These are phyloP conservation scores for Candolleomyces efflorescens DNA, from an alignment of 768 basidiomycete species.

Conservation along the genomic window DNA sequence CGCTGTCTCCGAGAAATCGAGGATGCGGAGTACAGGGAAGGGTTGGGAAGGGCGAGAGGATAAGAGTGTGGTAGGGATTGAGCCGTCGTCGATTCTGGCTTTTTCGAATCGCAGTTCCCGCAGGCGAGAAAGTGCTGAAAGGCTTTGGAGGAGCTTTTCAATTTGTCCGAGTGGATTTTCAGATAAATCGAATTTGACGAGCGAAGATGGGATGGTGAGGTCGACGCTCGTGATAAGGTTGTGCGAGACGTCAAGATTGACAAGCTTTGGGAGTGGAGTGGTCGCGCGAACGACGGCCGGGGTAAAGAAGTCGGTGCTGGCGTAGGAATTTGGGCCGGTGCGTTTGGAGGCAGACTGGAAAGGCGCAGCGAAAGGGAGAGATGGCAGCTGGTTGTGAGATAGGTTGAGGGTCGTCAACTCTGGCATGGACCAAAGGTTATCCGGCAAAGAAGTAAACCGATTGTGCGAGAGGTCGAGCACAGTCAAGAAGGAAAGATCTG, in stretches of 20 bases:
- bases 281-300: slow-evolving; percentile 59
- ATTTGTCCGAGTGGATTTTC: slow-evolving; percentile 57
- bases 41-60: slow-evolving; percentile 27
- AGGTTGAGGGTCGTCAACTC: slow-evolving; percentile 62
- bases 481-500: slow-evolving; percentile 63
- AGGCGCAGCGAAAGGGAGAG: slow-evolving; percentile 59
- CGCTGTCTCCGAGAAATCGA: slow-evolving; percentile 68
- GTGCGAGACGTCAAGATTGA: slow-evolving; percentile 59
- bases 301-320: slow-evolving; percentile 57
- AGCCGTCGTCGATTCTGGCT: slow-evolving; percentile 56
- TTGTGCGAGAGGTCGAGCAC: slow-evolving; percentile 76
- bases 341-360: slow-evolving; percentile 34
- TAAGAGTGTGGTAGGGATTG: slow-evolving; percentile 44
- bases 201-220: slow-evolving; percentile 42
- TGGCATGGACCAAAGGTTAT: slow-evolving; percentile 64
- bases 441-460: slow-evolving; percentile 55
- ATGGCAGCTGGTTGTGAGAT: slow-evolving; percentile 61
- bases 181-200: slow-evolving; percentile 62
- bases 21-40: slow-evolving; percentile 50
- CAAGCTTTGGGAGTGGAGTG: slow-evolving; percentile 60
- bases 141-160: slow-evolving; percentile 38
- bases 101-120: slow-evolving; percentile 54
- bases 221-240: slow-evolving; percentile 68
- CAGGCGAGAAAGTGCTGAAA: slow-evolving; percentile 46
- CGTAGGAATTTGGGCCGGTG: slow-evolving; percentile 23